Evolutionary conservation across 345 rosid species (phyloP).

Genomic region (Populus alba): DNA sequence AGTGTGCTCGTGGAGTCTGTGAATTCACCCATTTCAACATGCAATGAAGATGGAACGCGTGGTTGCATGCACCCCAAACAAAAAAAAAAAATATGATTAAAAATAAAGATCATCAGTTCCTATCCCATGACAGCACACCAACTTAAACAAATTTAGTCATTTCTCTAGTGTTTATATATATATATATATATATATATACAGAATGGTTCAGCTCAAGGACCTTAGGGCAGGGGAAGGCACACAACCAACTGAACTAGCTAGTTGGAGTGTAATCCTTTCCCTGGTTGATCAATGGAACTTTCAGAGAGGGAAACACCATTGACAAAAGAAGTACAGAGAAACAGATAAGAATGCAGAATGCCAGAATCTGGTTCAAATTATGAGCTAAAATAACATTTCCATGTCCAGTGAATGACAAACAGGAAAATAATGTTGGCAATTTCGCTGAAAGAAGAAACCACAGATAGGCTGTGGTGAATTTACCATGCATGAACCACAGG

Average conservation of each 20-base stretch:
- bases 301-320: neutral
- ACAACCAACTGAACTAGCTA: neutral
- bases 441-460: neutral
- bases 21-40: constrained; percentile 94
- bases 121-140: neutral
- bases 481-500: neutral
- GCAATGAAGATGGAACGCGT: constrained; percentile 83
- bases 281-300: neutral
- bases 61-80: constrained; percentile 38
- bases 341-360: neutral
- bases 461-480: too few relatives aligned
- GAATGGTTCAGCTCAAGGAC: neutral
- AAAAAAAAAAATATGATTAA: neutral
- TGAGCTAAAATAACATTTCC: too few relatives aligned
- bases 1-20: constrained; percentile 83
- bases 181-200: too few relatives aligned
- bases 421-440: neutral
- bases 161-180: neutral
- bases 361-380: neutral
- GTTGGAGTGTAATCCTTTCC: neutral
- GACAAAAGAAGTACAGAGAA: neutral
- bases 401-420: neutral
- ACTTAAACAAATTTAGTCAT: neutral
- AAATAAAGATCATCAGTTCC: neutral
- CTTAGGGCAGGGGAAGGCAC: neutral